A percentile compares a stretch with the other conserved stretches of the same genome.
phyloP scores from a whole-genome alignment of 116 monocot genomes.

The Phalaenopsis hybrid region DNA sequence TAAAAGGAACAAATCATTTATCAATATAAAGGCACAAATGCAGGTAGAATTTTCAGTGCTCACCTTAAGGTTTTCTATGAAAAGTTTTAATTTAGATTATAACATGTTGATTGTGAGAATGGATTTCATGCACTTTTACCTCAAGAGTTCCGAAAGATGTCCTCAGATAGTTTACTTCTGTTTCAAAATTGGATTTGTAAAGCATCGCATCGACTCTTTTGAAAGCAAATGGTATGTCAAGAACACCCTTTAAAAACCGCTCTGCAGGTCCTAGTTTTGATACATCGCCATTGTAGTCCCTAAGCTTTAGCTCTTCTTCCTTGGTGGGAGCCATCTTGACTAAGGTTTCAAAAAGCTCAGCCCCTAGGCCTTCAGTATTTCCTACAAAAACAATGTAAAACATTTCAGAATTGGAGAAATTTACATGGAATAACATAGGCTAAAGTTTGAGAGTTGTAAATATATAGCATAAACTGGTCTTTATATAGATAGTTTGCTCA shows the following conservation, averaged over 20 bases:
- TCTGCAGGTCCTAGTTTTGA: slow-evolving; percentile 79
- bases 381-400: slow-evolving; percentile 24
- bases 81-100: too few species aligned
- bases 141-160: slow-evolving; percentile 64
- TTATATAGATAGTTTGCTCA: not conserved
- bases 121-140: slow-evolving; percentile 30
- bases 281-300: slow-evolving; percentile 58
- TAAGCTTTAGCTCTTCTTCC: slow-evolving; percentile 87
- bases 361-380: slow-evolving; percentile 52
- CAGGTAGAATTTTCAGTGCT: too few species aligned
- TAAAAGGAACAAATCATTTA: too few species aligned
- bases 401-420: not conserved
- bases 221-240: slow-evolving; percentile 85
- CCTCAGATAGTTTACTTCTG: slow-evolving; percentile 66
- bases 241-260: slow-evolving; percentile 60
- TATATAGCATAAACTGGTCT: not conserved
- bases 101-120: too few species aligned
- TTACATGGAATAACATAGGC: not conserved
- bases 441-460: not conserved
- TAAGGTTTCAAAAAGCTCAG: slow-evolving; percentile 69
- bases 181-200: slow-evolving; percentile 76
- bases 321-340: slow-evolving; percentile 87
- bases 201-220: slow-evolving; percentile 81
- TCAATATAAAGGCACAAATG: too few species aligned
- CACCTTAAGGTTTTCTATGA: too few species aligned